Base-by-base conservation (phyloP, 192 early-diverging fungal species). In the Coemansia sp. region DNA sequence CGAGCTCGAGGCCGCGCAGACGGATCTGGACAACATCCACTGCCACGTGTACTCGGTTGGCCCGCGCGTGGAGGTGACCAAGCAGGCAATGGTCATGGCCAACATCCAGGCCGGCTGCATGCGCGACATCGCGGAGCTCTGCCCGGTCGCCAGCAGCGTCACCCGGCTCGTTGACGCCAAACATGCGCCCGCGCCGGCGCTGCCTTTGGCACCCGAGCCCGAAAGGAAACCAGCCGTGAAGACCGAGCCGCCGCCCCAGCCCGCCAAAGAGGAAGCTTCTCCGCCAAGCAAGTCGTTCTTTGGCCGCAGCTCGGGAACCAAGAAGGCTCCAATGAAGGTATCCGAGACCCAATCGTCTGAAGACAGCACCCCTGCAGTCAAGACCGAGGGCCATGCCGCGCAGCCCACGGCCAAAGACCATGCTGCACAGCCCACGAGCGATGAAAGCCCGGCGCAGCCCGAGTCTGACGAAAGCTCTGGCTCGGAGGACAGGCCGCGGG, bases 11-110 rank as follows among this genome's bases (percentile, higher is more conserved):
- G 44, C 42, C 22, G 25, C 53, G 48, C 57, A 50, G 40, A 21
- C 39, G 21, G 50, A 47, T 17, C 40, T 75, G 5, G 58, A 52
- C 15, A 51, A 55, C 32, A 38, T 55, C 4, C 45, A 43, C 4
- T 58, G 20, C 27, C 73, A 76, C 28, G 40, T 76, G 4, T 76
- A 76, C 36, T 69, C 73, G 29, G 27, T 76, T 2, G 67, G 60
- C 30, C 59, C 43, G 21, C 43, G 47, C 3, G 23, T 35, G 5
- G 10, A 41, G 0, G 52, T 42, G n/a, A 59, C 55, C 30, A 36
- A 49, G 4, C 21, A 58, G 11, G 53, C 52, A 5, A n/a, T 69
- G 39, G 50, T 54, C 2, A 57, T 54, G 55, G 65, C 73, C 4
- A 76, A 76, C 31, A 34, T 66, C 8, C 39, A 53, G 17, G 43